Evolutionary conservation across 208 protist genomes (phyloP).

Genomic region (Trypanosoma grayi): DNA sequence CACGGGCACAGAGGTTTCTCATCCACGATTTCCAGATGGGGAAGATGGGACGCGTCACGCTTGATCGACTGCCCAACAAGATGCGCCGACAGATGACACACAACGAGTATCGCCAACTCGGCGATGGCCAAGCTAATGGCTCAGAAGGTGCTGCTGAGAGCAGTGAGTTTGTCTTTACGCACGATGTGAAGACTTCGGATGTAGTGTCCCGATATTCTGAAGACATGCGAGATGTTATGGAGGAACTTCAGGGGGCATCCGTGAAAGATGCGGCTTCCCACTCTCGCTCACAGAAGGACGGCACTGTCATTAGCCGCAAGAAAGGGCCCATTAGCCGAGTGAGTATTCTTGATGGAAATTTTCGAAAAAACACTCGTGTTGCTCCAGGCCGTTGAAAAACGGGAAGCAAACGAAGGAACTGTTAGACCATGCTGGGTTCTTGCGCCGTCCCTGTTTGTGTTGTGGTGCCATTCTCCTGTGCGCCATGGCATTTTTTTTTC

Average conservation of each 20-base stretch:
- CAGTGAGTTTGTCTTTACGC: conserved; percentile 47
- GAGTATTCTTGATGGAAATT: conserved; percentile 46
- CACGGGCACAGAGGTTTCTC: conserved; percentile 69
- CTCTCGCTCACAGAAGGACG: conserved; percentile 3
- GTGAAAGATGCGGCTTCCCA: background rate
- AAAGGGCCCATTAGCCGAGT: conserved; percentile 75
- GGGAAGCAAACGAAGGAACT: too few species aligned
- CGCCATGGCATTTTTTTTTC: background rate
- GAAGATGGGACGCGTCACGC: conserved; percentile 74
- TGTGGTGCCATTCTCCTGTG: background rate
- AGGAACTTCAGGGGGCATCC: conserved; percentile 42
- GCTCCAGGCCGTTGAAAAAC: conserved; percentile 43
- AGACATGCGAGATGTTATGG: conserved; percentile 76
- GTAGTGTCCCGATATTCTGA: conserved; percentile 76
- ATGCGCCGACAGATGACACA: conserved; percentile 28
- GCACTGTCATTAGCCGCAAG: conserved; percentile 77
- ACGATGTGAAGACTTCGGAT: conserved; percentile 74
- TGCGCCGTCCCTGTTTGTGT: background rate
- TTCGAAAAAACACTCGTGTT: conserved; percentile 49
- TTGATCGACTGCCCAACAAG: conserved; percentile 74
- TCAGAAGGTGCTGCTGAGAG: conserved; percentile 1
- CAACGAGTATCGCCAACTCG: conserved; percentile 6
- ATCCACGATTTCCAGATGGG: conserved; percentile 86
- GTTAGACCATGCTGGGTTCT: too few species aligned
- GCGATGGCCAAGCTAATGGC: background rate